Conservation (phyloP, 169 alveolate species). For the Theileria orientalis region DNA sequence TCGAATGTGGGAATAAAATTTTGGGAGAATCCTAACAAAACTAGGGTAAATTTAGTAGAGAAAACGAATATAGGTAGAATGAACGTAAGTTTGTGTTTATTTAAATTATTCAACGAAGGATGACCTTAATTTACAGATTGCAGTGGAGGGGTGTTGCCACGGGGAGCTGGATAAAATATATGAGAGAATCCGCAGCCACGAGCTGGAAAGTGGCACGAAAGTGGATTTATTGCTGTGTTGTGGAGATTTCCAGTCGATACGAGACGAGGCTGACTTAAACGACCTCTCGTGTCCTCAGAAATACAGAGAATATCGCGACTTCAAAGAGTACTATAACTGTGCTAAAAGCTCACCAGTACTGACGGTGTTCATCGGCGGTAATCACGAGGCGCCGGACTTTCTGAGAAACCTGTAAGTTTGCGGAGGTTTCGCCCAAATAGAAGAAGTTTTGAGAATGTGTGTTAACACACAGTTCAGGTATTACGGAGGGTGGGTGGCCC, state of each 20-base stretch:
- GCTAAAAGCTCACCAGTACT: conserved; percentile 86
- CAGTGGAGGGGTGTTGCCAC: conserved; percentile 95
- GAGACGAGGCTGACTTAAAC: conserved; percentile 86
- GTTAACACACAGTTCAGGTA: conserved; percentile 27
- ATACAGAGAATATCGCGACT: conserved; percentile 88
- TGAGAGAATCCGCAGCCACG: conserved; percentile 72
- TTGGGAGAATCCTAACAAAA: not conserved
- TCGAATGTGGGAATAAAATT: not conserved
- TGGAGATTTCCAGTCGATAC: conserved; percentile 94
- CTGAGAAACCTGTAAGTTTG: conserved; percentile 82
- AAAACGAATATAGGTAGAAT: not conserved
- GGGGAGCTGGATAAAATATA: conserved; percentile 90
- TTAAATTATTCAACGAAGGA: conserved; percentile 1
- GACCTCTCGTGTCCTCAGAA: conserved; percentile 90
- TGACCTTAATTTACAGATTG: conserved; percentile 67
- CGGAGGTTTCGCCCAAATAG: not conserved
- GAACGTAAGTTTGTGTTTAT: conserved; percentile 18
- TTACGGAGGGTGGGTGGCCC: conserved; percentile 99
- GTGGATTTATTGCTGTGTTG: conserved; percentile 91
- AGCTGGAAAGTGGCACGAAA: conserved; percentile 77
- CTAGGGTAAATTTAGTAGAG: no score
- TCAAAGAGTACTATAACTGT: conserved; percentile 87
- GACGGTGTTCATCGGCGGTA: conserved; percentile 96
- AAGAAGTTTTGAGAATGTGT: not conserved
- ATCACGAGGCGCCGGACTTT: conserved; percentile 95